Base-by-base conservation (phyloP, 169 alveolate species). In the Theileria sp. region DNA sequence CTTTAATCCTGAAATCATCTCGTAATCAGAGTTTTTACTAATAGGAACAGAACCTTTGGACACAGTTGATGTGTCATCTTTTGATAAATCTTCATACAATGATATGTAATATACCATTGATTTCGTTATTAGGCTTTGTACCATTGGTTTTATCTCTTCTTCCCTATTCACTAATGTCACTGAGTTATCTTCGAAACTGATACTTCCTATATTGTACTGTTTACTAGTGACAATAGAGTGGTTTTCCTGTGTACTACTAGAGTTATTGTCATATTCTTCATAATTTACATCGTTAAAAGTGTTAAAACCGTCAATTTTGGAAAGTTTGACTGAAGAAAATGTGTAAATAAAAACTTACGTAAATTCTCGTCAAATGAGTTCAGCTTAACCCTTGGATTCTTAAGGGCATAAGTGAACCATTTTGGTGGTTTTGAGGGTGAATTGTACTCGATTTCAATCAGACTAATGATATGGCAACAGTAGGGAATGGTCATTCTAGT, bases 41-140 rank as follows among this genome's bases (percentile, higher is more conserved):
- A 83, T 77, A 28, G 65, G 61, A 25, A 9, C 26, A 2, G 72
- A 3, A 8, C 66, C 70, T 54, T 56, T 64, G 23, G 81, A 23
- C 26, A 56, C 44, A 65, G 3, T 62, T 15, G 62, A 17, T 19
- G 51, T 8, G 51, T 69, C 86, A 54, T 69, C 71, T 36, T 65
- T 51, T 21, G 86, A 67, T 65, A n/a, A n/a, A 19, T 69, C 87
- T n/a, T 83, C 87, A 36, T 28, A 75, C 32, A 83, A 62, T 38
- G 85, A 76, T 13, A 77, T 8, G 82, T 83, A 72, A 77, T 83
- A 83, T 9, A 77, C 66, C 89, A 83, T 83, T 9, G 89, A 51
- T 17, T 72, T 64, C 13, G 67, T 36, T 19, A 76, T 51, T 49
- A 83, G 26, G 34, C 25, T 28, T 3, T 13, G 30, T 15, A 74